A percentile compares a stretch with the other conserved stretches of the same genome.
These are phyloP conservation scores for Saturnispora serradocipensis DNA, from an alignment of 805 yeast genomes.

Conservation along the genomic window DNA sequence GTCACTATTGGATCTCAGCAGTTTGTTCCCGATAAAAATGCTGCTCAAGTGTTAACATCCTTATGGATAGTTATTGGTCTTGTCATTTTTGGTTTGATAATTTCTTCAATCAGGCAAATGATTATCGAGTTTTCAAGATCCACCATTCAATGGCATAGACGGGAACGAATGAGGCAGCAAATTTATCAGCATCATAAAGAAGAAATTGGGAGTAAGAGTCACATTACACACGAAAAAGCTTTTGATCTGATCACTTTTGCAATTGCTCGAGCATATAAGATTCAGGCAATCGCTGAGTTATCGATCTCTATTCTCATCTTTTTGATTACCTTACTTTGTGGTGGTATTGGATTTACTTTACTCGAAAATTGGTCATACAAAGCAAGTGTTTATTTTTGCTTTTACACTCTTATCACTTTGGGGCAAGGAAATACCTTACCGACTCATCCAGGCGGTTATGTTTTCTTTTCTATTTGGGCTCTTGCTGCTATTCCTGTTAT, in stretches of 20 bases:
- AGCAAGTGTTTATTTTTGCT: conserved; percentile 64
- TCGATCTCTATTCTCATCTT: conserved; percentile 35
- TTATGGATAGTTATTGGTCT: conserved; percentile 65
- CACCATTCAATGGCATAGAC: conserved; percentile 54
- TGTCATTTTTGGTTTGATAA: conserved; percentile 61
- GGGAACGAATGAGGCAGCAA: conserved; percentile 41
- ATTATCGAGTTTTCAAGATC: conserved; percentile 54
- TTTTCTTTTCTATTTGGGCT: conserved; percentile 75
- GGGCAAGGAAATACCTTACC: conserved; percentile 82
- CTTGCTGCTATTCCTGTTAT: conserved; percentile 76
- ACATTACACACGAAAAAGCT: conserved; percentile 28
- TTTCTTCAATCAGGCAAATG: conserved; percentile 59
- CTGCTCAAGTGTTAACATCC: conserved; percentile 49
- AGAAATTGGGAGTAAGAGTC: neutral
- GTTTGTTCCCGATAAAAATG: conserved; percentile 43
- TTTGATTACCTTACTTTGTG: conserved; percentile 58
- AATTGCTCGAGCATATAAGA: conserved; percentile 31
- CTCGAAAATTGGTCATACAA: conserved; percentile 69
- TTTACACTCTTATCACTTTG: conserved; percentile 66
- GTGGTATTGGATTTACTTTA: conserved; percentile 53
- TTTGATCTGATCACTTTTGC: conserved; percentile 50
- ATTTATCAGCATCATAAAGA: conserved; percentile 21
- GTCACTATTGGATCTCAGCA: conserved; percentile 82
- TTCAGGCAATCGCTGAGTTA: conserved; percentile 34
- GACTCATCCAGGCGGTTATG: conserved; percentile 49